These are phyloP conservation scores for Elsinoe ampelina DNA, from an alignment of 2,329 filamentous ascomycete species.

Conservation along the genomic window DNA sequence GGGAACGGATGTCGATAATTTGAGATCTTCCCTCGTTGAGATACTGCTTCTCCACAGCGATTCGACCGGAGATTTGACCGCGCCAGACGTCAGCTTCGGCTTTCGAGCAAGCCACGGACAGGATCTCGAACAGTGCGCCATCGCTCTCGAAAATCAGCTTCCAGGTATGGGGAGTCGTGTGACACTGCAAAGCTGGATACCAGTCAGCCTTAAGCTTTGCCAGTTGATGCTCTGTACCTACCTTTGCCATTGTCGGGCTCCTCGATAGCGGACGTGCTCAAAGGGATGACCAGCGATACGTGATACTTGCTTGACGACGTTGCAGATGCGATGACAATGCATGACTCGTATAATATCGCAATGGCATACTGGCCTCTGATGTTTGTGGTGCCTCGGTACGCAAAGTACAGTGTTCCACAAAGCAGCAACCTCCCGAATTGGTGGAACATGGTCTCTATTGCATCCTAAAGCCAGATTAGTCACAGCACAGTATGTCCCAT, in stretches of 20 bases:
- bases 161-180: conserved; percentile 81
- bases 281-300: conserved; percentile 63
- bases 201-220: background rate
- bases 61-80: conserved; percentile 49
- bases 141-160: conserved; percentile 77
- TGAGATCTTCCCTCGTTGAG: conserved; percentile 40
- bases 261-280: conserved; percentile 58
- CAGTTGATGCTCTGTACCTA: conserved; percentile 10
- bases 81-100: conserved; percentile 77
- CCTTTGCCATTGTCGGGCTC: conserved; percentile 68
- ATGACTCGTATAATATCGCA: conserved; percentile 72
- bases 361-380: conserved; percentile 75
- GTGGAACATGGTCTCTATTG: conserved; percentile 48
- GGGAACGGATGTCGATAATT: conserved; percentile 48
- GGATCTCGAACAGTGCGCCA: conserved; percentile 69
- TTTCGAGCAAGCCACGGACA: conserved; percentile 76
- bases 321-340: conserved; percentile 64
- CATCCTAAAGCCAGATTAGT: conserved; percentile 17
- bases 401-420: conserved; percentile 74
- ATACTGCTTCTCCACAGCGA: conserved; percentile 42
- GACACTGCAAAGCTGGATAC: conserved; percentile 69
- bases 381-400: conserved; percentile 62
- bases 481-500: background rate
- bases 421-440: conserved; percentile 70
- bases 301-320: conserved; percentile 60